Base-by-base conservation (phyloP, 805 yeast species). In the Kodamaea neixiangensis region DNA sequence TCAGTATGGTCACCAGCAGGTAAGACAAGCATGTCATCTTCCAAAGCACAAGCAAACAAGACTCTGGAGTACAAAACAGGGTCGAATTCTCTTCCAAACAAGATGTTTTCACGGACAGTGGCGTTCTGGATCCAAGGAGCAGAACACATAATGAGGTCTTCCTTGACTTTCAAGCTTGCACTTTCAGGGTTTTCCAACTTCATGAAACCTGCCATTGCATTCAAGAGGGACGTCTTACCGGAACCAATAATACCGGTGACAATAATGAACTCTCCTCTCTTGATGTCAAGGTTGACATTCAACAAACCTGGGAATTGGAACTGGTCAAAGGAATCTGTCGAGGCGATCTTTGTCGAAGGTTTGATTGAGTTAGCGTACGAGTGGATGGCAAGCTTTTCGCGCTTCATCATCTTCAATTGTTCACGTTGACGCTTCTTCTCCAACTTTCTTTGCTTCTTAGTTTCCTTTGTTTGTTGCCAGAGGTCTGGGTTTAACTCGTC, bases 81-180 rank as follows among this genome's bases (percentile, higher is more conserved):
- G 50, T 73, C 73, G 48, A 58, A 71, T 15, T 61, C 62, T 39
- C 57, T 57, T 7, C 78, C 77, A 57, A 74, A 74, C 34, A 61
- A 47, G 34, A 74, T 73, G 56, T 74, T 74, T 39, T 69, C 69
- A 40, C 73, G 61, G 14, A 74, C 69, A 20, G 76, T 69, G 13
- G 76, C 63, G 49, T 73, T 74, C 58, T 74, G 78, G 47, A 74
- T 71, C 78, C 78, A 74, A 6, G 77, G 76, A 6, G 61, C 53
- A 9, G 68, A 58, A 54, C 77, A 72, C 35, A 71, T 61, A 22
- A 74, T 59, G 33, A 68, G 53, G 31, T 68, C 70, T 33, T 65
- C 64, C 47, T 64, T 59, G 21, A 69, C 58, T 5, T 48, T 51
- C 38, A 71, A 49, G 5, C 52, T 33, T 13, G 75, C 77, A 3